These are phyloP conservation scores for Aspergillus sp. DNA, from an alignment of 2,329 filamentous ascomycete genomes.

Conservation along the genomic window DNA sequence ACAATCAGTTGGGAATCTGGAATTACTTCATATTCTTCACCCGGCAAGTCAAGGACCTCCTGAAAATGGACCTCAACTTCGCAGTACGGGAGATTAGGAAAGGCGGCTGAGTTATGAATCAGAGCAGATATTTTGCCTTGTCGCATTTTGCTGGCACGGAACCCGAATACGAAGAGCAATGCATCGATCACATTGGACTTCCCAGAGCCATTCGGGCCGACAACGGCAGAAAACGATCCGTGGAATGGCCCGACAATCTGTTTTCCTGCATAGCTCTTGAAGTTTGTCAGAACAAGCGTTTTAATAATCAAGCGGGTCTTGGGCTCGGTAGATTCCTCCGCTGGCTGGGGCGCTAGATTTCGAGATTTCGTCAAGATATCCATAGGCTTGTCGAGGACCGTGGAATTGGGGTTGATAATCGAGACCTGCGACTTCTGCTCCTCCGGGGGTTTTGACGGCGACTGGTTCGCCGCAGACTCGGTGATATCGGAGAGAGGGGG, in stretches of 20 bases:
- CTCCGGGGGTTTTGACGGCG: constrained; percentile 34
- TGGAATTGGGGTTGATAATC: constrained; percentile 66
- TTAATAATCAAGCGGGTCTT: constrained; percentile 88
- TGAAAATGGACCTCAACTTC: constrained; percentile 96
- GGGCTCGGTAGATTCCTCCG: constrained; percentile 65
- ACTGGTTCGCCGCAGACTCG: constrained; percentile 54
- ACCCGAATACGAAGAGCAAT: constrained; percentile 95
- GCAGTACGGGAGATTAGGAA: constrained; percentile 77
- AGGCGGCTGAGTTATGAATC: constrained; percentile 89
- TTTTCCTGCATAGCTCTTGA: constrained; percentile 95
- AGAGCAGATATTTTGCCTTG: constrained; percentile 96
- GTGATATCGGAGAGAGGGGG: constrained; percentile 69
- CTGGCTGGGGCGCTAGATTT: constrained; percentile 52
- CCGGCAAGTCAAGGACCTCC: constrained; percentile 81
- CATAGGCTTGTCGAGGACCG: constrained; percentile 77
- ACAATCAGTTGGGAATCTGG: constrained; percentile 79
- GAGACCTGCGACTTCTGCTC: constrained; percentile 42
- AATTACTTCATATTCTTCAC: constrained; percentile 64
- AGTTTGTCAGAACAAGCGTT: constrained; percentile 85
- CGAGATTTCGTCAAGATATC: constrained; percentile 87
- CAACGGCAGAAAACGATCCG: constrained; percentile 92
- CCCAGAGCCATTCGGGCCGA: constrained; percentile 93
- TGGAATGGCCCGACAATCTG: constrained; percentile 97
- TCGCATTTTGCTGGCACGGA: constrained; percentile 97
- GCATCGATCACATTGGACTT: constrained; percentile 99